Conservation (phyloP, 2,329 filamentous ascomycete species). For the Dactylellina drechsleri region DNA sequence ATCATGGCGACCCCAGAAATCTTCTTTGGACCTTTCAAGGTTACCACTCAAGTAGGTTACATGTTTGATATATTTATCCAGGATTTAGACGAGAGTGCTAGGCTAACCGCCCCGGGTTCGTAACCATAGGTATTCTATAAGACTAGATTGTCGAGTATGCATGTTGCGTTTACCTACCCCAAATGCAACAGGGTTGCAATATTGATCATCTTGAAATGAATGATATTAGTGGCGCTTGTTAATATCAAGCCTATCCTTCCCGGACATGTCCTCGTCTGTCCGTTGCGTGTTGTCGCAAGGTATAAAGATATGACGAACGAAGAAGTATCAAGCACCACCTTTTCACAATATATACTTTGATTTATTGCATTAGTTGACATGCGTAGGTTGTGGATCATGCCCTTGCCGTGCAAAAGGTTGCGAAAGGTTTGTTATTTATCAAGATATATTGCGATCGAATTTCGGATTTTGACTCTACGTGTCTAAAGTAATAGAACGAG, state of each 20-base stretch:
- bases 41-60: conserved; percentile 41
- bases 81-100: neutral
- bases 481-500: conserved; percentile 61
- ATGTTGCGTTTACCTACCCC: neutral
- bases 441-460: too few species aligned
- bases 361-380: neutral
- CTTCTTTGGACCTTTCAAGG: conserved; percentile 53
- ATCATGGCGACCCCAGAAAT: conserved; percentile 48
- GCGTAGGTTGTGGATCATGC: conserved; percentile 76
- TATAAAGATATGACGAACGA: conserved; percentile 76
- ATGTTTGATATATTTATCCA: neutral
- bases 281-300: conserved; percentile 74
- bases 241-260: conserved; percentile 95
- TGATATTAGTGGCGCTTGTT: conserved; percentile 74
- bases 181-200: neutral
- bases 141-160: conserved; percentile 47
- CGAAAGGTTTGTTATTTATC: conserved; percentile 64
- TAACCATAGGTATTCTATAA: conserved; percentile 35
- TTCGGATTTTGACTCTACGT: neutral
- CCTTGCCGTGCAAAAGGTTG: conserved; percentile 80
- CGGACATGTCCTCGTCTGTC: conserved; percentile 91
- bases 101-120: neutral
- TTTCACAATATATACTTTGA: neutral
- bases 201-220: too few species aligned
- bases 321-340: conserved; percentile 67